Percentiles rank a stretch among this genome's conserved stretches.
Conservation (phyloP, 2,329 filamentous ascomycete genomes). For the Aspergillus carbonarius region DNA sequence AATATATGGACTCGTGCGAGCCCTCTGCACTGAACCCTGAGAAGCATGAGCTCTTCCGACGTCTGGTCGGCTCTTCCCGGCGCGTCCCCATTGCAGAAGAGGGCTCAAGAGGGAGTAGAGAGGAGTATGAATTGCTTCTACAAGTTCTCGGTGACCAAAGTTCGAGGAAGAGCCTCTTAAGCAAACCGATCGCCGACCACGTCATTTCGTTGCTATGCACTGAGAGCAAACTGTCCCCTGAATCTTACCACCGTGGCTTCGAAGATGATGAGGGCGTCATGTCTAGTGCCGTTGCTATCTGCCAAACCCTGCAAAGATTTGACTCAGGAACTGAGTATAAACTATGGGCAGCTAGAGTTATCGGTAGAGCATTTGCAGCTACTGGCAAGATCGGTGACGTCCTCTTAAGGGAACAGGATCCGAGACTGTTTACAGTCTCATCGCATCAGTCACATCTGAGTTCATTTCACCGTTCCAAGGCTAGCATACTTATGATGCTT, state of each 20-base stretch:
- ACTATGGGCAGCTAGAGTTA: slow-evolving; percentile 78
- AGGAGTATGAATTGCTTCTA: slow-evolving; percentile 79
- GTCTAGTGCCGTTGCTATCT: slow-evolving; percentile 65
- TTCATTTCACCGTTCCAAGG: slow-evolving; percentile 52
- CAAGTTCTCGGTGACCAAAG: slow-evolving; percentile 74
- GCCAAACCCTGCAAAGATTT: slow-evolving; percentile 70
- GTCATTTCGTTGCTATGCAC: slow-evolving; percentile 60
- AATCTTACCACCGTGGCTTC: slow-evolving; percentile 65
- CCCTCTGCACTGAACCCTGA: slow-evolving; percentile 51
- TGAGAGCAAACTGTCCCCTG: slow-evolving; percentile 65
- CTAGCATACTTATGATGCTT: slow-evolving; percentile 61
- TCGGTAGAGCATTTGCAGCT: slow-evolving; percentile 80
- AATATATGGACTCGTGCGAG: slow-evolving; percentile 64
- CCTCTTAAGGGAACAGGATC: slow-evolving; percentile 46
- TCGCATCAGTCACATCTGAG: slow-evolving; percentile 10
- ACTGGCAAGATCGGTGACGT: slow-evolving; percentile 61
- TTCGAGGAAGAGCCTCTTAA: slow-evolving; percentile 63
- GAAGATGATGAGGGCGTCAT: slow-evolving; percentile 65
- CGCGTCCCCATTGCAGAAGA: slow-evolving; percentile 68
- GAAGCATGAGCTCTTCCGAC: slow-evolving; percentile 60
- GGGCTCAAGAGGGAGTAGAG: slow-evolving; percentile 66
- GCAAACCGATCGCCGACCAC: slow-evolving; percentile 60
- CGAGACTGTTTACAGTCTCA: slow-evolving; percentile 22
- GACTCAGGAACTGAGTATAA: slow-evolving; percentile 68
- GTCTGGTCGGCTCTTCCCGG: slow-evolving; percentile 68